A percentile compares a stretch with the other conserved stretches of the same genome.
Evolutionary conservation across 129 eudicot species (phyloP).

Genomic region (Escallonia rubra): DNA sequence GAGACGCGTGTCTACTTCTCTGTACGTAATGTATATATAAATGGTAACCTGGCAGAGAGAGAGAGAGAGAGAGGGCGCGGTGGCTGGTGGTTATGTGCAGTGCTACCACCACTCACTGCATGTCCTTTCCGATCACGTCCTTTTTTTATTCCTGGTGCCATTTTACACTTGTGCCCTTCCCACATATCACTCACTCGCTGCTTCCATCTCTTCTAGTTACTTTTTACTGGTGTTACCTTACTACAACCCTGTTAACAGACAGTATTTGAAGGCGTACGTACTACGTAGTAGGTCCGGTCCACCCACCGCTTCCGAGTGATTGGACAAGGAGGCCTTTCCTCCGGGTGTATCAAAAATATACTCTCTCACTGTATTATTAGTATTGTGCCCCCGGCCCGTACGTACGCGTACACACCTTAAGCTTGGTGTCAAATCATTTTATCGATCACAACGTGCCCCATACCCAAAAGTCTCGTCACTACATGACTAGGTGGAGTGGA

Average conservation of each 20-base stretch:
- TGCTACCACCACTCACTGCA: no score
- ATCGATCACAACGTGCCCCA: no score
- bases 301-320: slow-evolving; percentile 10
- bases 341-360: slow-evolving; percentile 11
- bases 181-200: not conserved
- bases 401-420: no score
- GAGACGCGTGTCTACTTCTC: slow-evolving; percentile 11
- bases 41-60: not conserved
- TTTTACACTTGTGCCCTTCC: not conserved
- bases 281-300: not conserved
- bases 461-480: no score
- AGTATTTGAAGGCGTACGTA: not conserved
- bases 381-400: no score
- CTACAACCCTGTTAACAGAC: no score
- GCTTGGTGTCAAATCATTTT: no score
- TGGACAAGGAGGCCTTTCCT: slow-evolving; percentile 19
- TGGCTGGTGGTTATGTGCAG: not conserved
- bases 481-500: no score
- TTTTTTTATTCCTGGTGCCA: not conserved
- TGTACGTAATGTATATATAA: not conserved
- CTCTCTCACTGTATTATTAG: not conserved
- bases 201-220: not conserved
- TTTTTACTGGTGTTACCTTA: no score
- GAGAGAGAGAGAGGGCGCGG: not conserved
- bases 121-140: not conserved